These are phyloP conservation scores for Coemansia sp. DNA, from an alignment of 192 early-diverging fungal species.

Conservation along the genomic window DNA sequence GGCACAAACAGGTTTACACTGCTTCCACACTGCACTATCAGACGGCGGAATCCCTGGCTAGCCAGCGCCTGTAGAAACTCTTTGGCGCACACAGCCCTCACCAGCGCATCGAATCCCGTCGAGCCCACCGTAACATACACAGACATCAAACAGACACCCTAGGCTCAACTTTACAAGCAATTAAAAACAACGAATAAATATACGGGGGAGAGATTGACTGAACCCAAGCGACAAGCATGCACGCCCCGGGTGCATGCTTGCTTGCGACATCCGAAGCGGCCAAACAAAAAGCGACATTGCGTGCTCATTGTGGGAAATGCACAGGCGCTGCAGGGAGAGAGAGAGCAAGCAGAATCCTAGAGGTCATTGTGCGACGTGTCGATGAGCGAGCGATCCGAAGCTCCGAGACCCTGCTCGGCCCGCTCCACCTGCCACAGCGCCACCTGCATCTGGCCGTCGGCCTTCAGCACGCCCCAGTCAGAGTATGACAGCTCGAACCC, in stretches of 20 bases:
- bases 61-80: constrained; percentile 54
- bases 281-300: background rate
- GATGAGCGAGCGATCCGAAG: constrained; percentile 18
- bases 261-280: background rate
- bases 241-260: too few relatives aligned
- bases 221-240: too few relatives aligned
- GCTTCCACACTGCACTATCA: constrained; percentile 71
- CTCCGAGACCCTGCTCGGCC: constrained; percentile 42
- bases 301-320: background rate
- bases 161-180: too few relatives aligned
- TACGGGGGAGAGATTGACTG: too few relatives aligned
- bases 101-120: constrained; percentile 80
- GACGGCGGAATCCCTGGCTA: constrained; percentile 52
- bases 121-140: constrained; percentile 92
- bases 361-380: constrained; percentile 10
- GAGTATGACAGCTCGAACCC: constrained; percentile 39
- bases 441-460: constrained; percentile 41
- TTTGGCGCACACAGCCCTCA: constrained; percentile 48
- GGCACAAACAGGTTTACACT: constrained; percentile 40
- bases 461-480: constrained; percentile 32
- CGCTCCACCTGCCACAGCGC: constrained; percentile 48
- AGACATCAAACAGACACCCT: too few relatives aligned
- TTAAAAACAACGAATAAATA: too few relatives aligned
- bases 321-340: background rate
- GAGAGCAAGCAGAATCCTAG: too few relatives aligned